Evolutionary conservation across 108 stramenopile genomes (phyloP), one percentile per base, ranked within the genome.

Genomic region (Cyclotella sp.): DNA sequence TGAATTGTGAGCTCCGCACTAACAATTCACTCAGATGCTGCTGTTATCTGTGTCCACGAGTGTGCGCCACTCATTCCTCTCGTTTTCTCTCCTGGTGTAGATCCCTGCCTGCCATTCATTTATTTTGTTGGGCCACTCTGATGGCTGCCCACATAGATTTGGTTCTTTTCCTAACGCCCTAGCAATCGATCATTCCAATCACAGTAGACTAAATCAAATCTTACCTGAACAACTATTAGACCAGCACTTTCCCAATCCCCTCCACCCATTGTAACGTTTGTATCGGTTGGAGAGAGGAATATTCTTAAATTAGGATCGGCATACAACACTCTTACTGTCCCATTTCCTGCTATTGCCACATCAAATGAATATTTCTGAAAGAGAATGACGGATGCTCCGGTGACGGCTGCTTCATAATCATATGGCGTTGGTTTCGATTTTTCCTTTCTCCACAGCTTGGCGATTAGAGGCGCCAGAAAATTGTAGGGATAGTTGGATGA

Each of bases 191-290:
- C 76, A n/a, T 45, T 61, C 78, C 71, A 79, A 59, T 79, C 78
- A 60, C 67, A 57, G 40, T 71, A 79, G 21, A 81, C 71, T 39
- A 81, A 68, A 59, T 70, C 80, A 16, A 70, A 59, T 8, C 75
- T 55, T 21, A 78, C 80, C 70, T 81, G 80, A 27, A 81, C 76
- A 29, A 81, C 80, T 26, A 81, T 67, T 42, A 81, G 57, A 16
- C 79, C 79, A 16, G 41, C 65, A 15, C 68, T 79, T 45, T 79
- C 73, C 79, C 79, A 77, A 59, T 75, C 74, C 21, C 69, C 69
- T 24, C 59, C 62, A 11, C 77, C 77, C 44, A 22, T 75, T 15
- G 73, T 76, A 4, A 76, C 79, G 46, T 75, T 63, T 24, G 79
- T 80, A 70, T 80, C 79, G 21, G 68, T 70, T 11, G 79, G 79